Base-by-base conservation (phyloP, 768 basidiomycete species). In the Sporobolomyces pararoseus region DNA sequence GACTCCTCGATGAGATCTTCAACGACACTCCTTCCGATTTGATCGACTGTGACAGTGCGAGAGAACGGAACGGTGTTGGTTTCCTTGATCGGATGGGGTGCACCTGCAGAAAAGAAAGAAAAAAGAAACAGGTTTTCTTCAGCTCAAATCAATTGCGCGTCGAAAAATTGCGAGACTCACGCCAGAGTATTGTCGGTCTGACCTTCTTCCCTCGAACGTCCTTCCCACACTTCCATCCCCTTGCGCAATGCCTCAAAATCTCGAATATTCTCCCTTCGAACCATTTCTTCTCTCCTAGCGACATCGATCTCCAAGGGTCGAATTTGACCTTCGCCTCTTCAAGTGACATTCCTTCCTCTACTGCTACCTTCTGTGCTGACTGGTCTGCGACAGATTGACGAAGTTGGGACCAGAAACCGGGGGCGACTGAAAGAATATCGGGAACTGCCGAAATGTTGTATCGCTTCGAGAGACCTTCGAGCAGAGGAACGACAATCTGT, bases 401-500 rank as follows among this genome's bases (percentile, higher is more conserved):
- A 1, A 72, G 42, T 25, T 67, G 34, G 0, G 57, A 59, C 71
- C 71, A 72, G 63, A 68, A 72, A 13, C 71, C 71, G 0, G 71
- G 66, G 4, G 63, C 52, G 58, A 72, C 27, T 3, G 63, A 65
- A 3, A 72, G 19, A 32, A 72, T 27, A 49, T 61, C 63, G 46
- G 71, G 71, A n/a, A 46, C 31, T n/a, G 66, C 27, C 2, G 63
- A 57, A 9, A 31, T 19, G 52, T 44, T 57, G 64, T 68, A 58
- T 7, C 46, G 27, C 1, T 35, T 7, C 10, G 59, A 23, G 53
- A 72, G 29, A n/a, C 25, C 16, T 10, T 29, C 32, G 42, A 72
- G 27, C 35, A 72, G 52, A 1, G 71, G 71, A 29, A 72, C 25
- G 37, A 65, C 53, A 34, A 72, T 68, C 7, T 68, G 66, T 27